Evolutionary conservation across 2,329 filamentous ascomycete genomes (phyloP).

Genomic region (Bipolaris gigantea): DNA sequence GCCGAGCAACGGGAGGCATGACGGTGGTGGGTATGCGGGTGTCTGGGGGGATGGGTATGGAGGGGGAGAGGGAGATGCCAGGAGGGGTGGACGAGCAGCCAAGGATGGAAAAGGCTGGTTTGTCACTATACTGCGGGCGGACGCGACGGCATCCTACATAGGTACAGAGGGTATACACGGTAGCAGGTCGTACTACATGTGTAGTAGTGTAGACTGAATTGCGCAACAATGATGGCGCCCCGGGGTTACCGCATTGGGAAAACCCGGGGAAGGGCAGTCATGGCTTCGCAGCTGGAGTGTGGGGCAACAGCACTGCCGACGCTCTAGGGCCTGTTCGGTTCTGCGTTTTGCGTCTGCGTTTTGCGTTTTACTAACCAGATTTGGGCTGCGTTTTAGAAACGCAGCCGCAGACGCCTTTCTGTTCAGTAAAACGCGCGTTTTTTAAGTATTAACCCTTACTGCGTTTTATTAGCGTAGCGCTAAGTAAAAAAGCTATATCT

Average conservation of each 20-base stretch:
- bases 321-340: no score
- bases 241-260: slow-evolving; percentile 8
- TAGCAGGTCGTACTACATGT: no score
- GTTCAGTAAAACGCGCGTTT: no score
- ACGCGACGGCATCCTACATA: no score
- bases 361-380: no score
- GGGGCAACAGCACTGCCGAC: slow-evolving; percentile 8
- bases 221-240: slow-evolving; percentile 1
- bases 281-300: not conserved
- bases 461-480: no score
- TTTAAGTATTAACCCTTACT: no score
- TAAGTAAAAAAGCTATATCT: no score
- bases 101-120: not conserved
- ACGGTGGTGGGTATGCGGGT: not conserved
- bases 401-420: no score
- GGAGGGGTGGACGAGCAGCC: not conserved
- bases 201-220: not conserved
- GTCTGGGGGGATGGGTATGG: not conserved
- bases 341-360: no score
- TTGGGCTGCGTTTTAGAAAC: no score
- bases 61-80: not conserved
- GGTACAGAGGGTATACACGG: no score
- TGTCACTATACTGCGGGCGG: not conserved
- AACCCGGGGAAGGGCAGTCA: not conserved
- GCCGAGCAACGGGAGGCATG: slow-evolving; percentile 42